A percentile compares a stretch with the other conserved stretches of the same genome.
Evolutionary conservation across 1,284 basidiomycete genomes (phyloP).

Genomic region (Prillingera fragicola): DNA sequence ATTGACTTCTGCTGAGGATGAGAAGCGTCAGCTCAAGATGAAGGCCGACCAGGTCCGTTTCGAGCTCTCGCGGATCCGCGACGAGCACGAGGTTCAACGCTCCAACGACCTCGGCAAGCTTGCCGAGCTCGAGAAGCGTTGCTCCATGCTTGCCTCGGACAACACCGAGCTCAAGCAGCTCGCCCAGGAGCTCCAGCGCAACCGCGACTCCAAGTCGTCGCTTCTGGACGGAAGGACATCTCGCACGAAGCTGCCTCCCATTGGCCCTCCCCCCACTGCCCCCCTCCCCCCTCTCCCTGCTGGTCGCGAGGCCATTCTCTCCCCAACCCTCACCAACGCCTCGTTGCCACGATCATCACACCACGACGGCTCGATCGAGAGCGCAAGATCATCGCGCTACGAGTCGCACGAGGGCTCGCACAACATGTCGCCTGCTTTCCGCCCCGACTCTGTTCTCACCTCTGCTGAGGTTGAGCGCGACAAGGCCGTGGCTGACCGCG

Average conservation of each 20-base stretch:
- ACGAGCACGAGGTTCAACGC: conserved; percentile 36
- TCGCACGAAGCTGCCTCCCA: conserved; percentile 30
- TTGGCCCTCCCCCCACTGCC: conserved; percentile 40
- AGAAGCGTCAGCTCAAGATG: conserved; percentile 43
- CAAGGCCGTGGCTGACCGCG: conserved; percentile 14
- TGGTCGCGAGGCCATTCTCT: conserved; percentile 17
- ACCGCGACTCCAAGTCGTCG: conserved; percentile 24
- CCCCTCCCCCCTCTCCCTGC: conserved; percentile 39
- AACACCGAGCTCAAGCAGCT: conserved; percentile 20
- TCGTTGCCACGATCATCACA: conserved; percentile 8
- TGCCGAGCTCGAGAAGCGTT: conserved; percentile 26
- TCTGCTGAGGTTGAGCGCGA: conserved; percentile 10
- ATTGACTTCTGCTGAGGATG: conserved; percentile 33
- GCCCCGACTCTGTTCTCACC: conserved; percentile 12
- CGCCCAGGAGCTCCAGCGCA: conserved; percentile 24
- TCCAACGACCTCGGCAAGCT: conserved; percentile 27
- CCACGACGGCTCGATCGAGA: conserved; percentile 17
- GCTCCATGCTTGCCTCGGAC: conserved; percentile 8
- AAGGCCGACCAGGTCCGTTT: conserved; percentile 42
- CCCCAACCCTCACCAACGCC: conserved; percentile 14
- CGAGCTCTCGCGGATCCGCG: conserved; percentile 38
- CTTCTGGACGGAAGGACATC: conserved; percentile 11
- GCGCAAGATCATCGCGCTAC: conserved; percentile 13
- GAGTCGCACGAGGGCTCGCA: conserved; percentile 8
- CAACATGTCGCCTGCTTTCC: conserved; percentile 2